Evolutionary conservation across 176 grass and related monocot species (phyloP).

Genomic region (Zea luxurians): DNA sequence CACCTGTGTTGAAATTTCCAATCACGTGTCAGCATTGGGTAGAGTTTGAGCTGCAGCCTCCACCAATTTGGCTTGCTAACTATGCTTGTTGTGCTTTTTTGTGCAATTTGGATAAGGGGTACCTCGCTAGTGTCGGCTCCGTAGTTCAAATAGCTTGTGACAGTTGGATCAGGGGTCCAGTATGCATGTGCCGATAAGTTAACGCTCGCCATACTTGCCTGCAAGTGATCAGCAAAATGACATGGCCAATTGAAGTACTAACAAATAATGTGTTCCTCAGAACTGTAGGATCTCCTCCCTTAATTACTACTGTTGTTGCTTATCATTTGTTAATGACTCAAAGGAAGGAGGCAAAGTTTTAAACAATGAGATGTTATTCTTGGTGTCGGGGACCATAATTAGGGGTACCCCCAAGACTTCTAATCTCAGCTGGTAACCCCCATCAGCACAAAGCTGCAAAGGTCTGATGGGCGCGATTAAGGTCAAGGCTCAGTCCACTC

Average conservation of each 20-base stretch:
- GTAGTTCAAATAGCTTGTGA: slow-evolving; percentile 65
- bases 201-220: slow-evolving; percentile 55
- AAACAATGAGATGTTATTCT: background rate
- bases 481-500: too few relatives aligned
- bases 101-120: background rate
- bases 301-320: background rate
- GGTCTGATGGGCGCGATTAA: too few relatives aligned
- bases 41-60: background rate
- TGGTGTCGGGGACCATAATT: too few relatives aligned
- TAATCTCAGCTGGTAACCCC: too few relatives aligned
- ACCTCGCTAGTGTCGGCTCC: slow-evolving; percentile 76
- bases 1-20: slow-evolving; percentile 47
- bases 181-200: slow-evolving; percentile 63
- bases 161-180: slow-evolving; percentile 55
- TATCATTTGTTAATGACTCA: background rate
- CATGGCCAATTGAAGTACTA: background rate
- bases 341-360: background rate
- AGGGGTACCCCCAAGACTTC: too few relatives aligned
- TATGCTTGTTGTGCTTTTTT: background rate
- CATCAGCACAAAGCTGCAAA: too few relatives aligned
- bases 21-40: background rate
- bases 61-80: background rate
- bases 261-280: background rate
- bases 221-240: slow-evolving; percentile 17
- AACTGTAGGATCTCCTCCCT: background rate